Percentiles rank a stretch among this genome's conserved stretches.
These are phyloP conservation scores for Murraya paniculata DNA, from an alignment of 345 rosid genomes.

Conservation along the genomic window DNA sequence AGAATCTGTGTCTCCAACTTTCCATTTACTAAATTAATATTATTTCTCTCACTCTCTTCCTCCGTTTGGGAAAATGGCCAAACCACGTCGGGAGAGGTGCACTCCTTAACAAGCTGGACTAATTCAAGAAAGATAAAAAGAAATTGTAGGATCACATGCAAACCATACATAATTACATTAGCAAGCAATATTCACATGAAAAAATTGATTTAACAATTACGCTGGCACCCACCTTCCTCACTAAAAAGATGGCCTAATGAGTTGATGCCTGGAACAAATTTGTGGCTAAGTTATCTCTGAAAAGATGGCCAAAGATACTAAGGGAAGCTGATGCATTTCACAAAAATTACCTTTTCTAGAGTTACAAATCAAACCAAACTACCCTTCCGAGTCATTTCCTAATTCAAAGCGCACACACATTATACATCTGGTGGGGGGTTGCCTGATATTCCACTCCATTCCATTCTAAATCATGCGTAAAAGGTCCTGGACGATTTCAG, in stretches of 20 bases:
- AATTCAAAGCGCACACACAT: background rate
- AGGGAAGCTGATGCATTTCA: background rate
- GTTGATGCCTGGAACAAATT: background rate
- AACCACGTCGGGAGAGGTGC: background rate
- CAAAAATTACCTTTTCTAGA: background rate
- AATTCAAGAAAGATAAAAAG: background rate
- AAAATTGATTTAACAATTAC: background rate
- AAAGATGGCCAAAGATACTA: background rate
- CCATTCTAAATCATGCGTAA: slow-evolving; percentile 51
- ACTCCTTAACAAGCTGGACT: background rate
- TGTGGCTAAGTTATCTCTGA: background rate
- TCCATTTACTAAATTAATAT: background rate
- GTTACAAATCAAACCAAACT: slow-evolving; percentile 2
- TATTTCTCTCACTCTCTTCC: background rate
- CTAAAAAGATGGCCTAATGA: slow-evolving; percentile 1
- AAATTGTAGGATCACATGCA: background rate
- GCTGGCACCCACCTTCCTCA: background rate
- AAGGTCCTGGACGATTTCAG: slow-evolving; percentile 90
- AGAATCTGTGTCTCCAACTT: slow-evolving; percentile 15
- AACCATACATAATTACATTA: slow-evolving; percentile 1
- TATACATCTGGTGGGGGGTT: background rate
- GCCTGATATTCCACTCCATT: background rate
- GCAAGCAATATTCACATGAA: slow-evolving; percentile 12
- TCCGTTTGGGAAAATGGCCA: background rate
- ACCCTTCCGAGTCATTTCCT: slow-evolving; percentile 2